phyloP scores from a whole-genome alignment of 2,329 filamentous ascomycete genomes.

The Verticillium alfalfae region DNA sequence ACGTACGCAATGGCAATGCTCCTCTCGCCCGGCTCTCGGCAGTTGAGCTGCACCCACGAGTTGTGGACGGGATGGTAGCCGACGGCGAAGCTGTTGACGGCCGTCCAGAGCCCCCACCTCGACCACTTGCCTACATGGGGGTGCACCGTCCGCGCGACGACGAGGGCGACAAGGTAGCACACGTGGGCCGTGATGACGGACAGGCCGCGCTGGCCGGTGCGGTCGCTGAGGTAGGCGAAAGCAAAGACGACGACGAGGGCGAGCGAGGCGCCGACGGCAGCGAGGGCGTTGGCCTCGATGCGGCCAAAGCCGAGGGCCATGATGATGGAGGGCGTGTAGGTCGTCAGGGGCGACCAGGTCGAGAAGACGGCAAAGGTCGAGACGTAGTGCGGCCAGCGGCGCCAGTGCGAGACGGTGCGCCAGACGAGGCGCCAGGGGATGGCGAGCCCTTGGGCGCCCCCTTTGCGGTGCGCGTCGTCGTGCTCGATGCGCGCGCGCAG shows the following conservation, averaged over 20 bases:
- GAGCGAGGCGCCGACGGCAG: conserved; percentile 33
- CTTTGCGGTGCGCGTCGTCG: conserved; percentile 22
- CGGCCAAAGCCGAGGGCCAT: conserved; percentile 38
- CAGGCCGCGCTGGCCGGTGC: conserved; percentile 34
- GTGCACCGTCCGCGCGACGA: conserved; percentile 33
- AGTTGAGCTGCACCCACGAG: conserved; percentile 47
- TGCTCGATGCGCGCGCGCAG: conserved; percentile 26
- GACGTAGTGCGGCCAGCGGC: conserved; percentile 42
- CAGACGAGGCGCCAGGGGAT: conserved; percentile 33
- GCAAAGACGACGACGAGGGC: conserved; percentile 40
- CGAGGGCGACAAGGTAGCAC: conserved; percentile 37
- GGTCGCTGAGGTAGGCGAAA: conserved; percentile 43
- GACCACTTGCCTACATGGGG: conserved; percentile 40
- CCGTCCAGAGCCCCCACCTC: conserved; percentile 44
- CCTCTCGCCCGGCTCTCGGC: conserved; percentile 35
- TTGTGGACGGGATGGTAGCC: conserved; percentile 50
- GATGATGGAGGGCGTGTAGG: conserved; percentile 42
- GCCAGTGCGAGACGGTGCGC: conserved; percentile 36
- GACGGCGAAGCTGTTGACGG: conserved; percentile 43
- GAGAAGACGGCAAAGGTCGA: conserved; percentile 45
- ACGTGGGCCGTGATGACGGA: conserved; percentile 36
- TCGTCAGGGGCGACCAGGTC: conserved; percentile 46
- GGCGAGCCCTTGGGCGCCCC: conserved; percentile 24
- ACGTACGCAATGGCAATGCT: conserved; percentile 43
- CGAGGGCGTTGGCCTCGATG: conserved; percentile 39